Conservation (phyloP, 176 grass and related monocot species). For the Pontederia paniculata region DNA sequence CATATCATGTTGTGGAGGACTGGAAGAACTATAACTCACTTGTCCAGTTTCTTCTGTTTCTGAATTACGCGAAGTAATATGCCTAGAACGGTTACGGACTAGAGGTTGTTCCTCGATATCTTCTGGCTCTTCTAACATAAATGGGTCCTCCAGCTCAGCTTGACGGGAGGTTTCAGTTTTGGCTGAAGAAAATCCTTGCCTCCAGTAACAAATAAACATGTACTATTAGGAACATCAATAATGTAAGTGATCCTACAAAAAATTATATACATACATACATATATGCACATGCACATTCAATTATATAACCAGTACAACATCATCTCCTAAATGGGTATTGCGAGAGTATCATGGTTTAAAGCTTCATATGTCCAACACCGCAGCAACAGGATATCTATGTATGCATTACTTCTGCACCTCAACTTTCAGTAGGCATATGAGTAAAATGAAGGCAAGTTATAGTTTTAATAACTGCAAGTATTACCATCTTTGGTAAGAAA, state of each 20-base stretch:
- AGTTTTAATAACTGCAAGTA: too few relatives aligned
- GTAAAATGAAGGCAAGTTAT: too few relatives aligned
- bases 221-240: slow-evolving; percentile 15
- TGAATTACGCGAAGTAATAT: slow-evolving; percentile 25
- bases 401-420: too few relatives aligned
- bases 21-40: not conserved
- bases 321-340: too few relatives aligned
- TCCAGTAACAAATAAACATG: slow-evolving; percentile 35
- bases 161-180: slow-evolving; percentile 48
- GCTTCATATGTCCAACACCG: too few relatives aligned
- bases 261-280: too few relatives aligned
- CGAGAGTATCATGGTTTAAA: too few relatives aligned
- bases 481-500: too few relatives aligned
- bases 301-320: not conserved
- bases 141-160: not conserved
- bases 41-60: slow-evolving; percentile 21
- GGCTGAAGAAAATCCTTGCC: slow-evolving; percentile 25
- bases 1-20: slow-evolving; percentile 14
- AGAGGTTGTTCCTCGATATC: slow-evolving; percentile 73
- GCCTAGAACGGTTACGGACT: slow-evolving; percentile 43
- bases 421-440: too few relatives aligned
- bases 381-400: too few relatives aligned
- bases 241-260: too few relatives aligned
- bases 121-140: slow-evolving; percentile 8
- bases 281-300: not conserved